phyloP scores from a whole-genome alignment of 257 asterid genomes.

The Perilla frutescens region DNA sequence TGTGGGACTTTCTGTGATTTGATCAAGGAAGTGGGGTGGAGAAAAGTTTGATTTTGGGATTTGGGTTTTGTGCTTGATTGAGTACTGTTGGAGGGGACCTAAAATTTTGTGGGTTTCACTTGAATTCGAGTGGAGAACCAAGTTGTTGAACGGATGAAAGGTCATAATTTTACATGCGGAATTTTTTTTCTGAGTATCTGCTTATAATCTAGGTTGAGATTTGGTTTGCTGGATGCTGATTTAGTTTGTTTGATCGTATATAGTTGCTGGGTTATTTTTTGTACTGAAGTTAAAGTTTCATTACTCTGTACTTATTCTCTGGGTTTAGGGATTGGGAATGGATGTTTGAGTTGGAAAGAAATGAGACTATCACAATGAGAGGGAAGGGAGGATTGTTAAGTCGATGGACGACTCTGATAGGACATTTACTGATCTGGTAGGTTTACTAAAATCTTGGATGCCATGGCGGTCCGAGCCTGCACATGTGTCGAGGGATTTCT shows the following conservation, averaged over 20 bases:
- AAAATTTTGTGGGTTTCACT: constrained; percentile 17
- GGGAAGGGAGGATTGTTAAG: constrained; percentile 45
- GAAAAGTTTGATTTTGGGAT: background rate
- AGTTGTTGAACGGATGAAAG: constrained; percentile 10
- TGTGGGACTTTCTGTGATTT: constrained; percentile 11
- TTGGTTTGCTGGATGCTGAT: constrained; percentile 20
- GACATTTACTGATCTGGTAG: constrained; percentile 64
- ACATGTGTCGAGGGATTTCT: constrained; percentile 85
- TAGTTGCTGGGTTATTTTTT: constrained; percentile 19
- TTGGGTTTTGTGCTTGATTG: constrained; percentile 27
- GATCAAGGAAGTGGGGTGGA: constrained; percentile 31
- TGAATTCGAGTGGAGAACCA: constrained; percentile 28
- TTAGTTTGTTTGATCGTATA: constrained; percentile 29
- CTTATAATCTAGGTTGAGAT: constrained; percentile 25
- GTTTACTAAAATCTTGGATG: constrained; percentile 75
- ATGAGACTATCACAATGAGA: constrained; percentile 69
- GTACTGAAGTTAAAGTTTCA: constrained; percentile 11
- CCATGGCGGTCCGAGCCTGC: constrained; percentile 79
- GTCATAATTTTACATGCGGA: background rate
- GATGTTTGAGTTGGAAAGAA: constrained; percentile 48
- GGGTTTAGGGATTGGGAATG: constrained; percentile 40
- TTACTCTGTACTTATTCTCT: constrained; percentile 18
- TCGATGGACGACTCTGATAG: constrained; percentile 71
- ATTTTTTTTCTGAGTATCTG: background rate
- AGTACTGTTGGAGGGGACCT: background rate